phyloP scores from a whole-genome alignment of 179 eudicot species.

The Actinidia chinensis region DNA sequence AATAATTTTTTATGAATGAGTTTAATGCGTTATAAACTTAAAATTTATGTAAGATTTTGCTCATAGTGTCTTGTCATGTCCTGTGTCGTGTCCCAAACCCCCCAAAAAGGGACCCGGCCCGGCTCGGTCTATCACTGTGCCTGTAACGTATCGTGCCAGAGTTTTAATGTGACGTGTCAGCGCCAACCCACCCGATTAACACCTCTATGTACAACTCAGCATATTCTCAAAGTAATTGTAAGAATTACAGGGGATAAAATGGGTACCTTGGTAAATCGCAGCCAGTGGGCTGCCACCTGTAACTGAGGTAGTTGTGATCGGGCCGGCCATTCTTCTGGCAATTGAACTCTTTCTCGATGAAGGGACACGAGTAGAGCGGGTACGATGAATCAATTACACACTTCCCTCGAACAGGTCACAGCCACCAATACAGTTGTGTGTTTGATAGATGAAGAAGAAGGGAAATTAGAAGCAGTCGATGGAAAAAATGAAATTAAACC shows the following conservation, averaged over 20 bases:
- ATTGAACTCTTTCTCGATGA: constrained; percentile 20
- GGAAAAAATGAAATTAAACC: not conserved
- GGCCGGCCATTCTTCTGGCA: constrained; percentile 18
- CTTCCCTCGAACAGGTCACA: constrained; percentile 13
- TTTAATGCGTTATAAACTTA: too few species aligned
- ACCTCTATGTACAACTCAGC: too few species aligned
- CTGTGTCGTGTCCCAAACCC: too few species aligned
- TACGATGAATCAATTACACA: not conserved
- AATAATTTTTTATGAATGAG: too few species aligned
- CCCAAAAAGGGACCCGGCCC: too few species aligned
- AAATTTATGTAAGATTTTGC: too few species aligned
- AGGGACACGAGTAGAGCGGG: constrained; percentile 16
- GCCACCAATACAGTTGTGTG: not conserved
- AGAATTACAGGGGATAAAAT: not conserved
- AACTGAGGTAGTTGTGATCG: not conserved
- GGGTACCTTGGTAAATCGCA: constrained; percentile 16
- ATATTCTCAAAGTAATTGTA: too few species aligned
- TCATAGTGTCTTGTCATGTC: too few species aligned
- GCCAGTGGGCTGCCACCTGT: constrained; percentile 7
- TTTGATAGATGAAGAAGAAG: not conserved
- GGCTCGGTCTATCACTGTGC: too few species aligned
- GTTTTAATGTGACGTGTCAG: too few species aligned
- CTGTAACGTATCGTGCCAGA: too few species aligned
- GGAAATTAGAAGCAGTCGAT: not conserved
- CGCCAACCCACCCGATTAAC: too few species aligned